A percentile compares a stretch with the other conserved stretches of the same genome.
phyloP scores from a whole-genome alignment of 495 filamentous ascomycete species.

The Talaromyces borbonicus region DNA sequence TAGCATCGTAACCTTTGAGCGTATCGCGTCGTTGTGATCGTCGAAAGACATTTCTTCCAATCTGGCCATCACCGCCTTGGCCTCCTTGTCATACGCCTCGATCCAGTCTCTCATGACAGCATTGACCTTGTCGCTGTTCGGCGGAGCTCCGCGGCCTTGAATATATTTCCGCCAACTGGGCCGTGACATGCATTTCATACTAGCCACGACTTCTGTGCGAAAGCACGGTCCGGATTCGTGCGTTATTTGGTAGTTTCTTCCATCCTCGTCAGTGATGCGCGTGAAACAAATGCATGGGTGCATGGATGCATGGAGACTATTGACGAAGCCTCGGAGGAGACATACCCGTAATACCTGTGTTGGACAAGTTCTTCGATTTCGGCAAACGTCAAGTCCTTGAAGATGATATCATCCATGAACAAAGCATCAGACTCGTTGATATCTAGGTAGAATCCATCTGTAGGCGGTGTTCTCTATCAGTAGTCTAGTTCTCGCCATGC shows the following conservation, averaged over 20 bases:
- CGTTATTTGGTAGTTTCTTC: constrained; percentile 54
- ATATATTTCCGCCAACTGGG: constrained; percentile 37
- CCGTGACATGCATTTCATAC: constrained; percentile 37
- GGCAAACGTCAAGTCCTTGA: constrained; percentile 36
- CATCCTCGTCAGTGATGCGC: neutral
- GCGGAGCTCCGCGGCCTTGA: constrained; percentile 23
- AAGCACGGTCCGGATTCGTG: constrained; percentile 49
- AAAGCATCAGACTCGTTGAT: constrained; percentile 59
- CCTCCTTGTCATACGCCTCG: constrained; percentile 24
- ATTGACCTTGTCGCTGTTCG: constrained; percentile 22
- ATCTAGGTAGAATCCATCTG: constrained; percentile 65
- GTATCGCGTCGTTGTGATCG: constrained; percentile 14
- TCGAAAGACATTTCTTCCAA: constrained; percentile 22
- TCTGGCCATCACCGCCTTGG: constrained; percentile 24
- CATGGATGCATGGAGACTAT: too few species aligned
- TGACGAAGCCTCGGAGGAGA: too few species aligned
- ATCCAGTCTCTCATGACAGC: constrained; percentile 32
- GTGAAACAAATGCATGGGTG: too few species aligned
- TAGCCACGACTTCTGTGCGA: constrained; percentile 61
- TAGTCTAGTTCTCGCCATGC: neutral
- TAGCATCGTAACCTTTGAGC: constrained; percentile 26
- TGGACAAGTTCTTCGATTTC: constrained; percentile 44
- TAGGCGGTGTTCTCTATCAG: neutral
- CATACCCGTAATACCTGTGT: constrained; percentile 52
- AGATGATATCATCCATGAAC: constrained; percentile 57